Percentiles rank a stretch among this genome's conserved stretches.
Evolutionary conservation across 2,329 filamentous ascomycete species (phyloP).

Genomic region (Pseudogymnoascus sp.): DNA sequence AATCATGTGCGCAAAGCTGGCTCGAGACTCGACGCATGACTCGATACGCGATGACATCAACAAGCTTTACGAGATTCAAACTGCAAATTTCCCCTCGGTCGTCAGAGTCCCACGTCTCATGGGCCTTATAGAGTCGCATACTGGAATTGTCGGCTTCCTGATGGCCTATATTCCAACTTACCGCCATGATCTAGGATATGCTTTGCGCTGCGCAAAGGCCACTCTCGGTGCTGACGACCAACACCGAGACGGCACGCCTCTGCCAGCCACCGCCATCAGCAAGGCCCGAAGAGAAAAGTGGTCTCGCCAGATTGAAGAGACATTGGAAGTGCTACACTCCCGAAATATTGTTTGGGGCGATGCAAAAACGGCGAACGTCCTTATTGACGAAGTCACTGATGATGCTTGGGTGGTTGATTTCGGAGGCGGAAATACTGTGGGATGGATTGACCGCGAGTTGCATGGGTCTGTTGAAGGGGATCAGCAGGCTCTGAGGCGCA

Average conservation of each 20-base stretch:
- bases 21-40: neutral
- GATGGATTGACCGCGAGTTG: conserved; percentile 11
- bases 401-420: conserved; percentile 11
- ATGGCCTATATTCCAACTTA: neutral
- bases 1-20: neutral
- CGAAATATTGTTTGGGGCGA: neutral
- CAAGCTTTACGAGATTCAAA: neutral
- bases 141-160: neutral
- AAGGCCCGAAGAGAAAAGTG: neutral
- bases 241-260: neutral
- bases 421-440: conserved; percentile 12
- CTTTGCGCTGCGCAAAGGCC: neutral
- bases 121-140: neutral
- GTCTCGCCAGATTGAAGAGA: neutral
- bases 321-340: neutral
- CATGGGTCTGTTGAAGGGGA: conserved; percentile 8
- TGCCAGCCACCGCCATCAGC: neutral
- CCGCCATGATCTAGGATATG: neutral
- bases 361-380: neutral
- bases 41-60: neutral
- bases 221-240: neutral
- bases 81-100: neutral
- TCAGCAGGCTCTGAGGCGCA: conserved; percentile 9
- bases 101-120: neutral
- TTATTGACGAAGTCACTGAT: neutral